A percentile compares a stretch with the other conserved stretches of the same genome.
Evolutionary conservation across 257 asterid species (phyloP).

Genomic region (Fraxinus americana): DNA sequence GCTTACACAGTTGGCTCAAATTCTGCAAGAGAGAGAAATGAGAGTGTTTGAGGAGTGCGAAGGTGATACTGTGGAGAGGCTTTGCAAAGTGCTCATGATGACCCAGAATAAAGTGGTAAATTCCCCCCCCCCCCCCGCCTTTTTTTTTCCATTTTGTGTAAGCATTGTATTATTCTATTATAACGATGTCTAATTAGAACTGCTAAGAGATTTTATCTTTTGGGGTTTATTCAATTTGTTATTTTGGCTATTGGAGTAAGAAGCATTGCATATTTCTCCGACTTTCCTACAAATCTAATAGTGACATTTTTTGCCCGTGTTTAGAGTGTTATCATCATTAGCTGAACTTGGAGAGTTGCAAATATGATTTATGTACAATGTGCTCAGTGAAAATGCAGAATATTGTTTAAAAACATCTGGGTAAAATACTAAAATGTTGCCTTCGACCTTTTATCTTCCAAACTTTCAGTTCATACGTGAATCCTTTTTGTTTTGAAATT

Average conservation of each 20-base stretch:
- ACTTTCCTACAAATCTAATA: too few species aligned
- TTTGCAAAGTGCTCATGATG: conserved; percentile 82
- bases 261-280: too few species aligned
- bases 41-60: conserved; percentile 49
- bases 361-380: background rate
- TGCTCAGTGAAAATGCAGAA: background rate
- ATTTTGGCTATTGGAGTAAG: too few species aligned
- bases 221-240: too few species aligned
- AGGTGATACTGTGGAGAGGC: conserved; percentile 61
- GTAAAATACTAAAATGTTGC: background rate
- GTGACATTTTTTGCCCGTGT: too few species aligned
- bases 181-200: too few species aligned
- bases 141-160: background rate
- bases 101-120: conserved; percentile 61
- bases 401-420: background rate
- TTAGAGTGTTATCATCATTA: background rate
- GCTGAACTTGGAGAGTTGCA: background rate
- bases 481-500: background rate
- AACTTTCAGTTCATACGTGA: too few species aligned
- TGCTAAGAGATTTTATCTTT: too few species aligned
- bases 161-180: background rate
- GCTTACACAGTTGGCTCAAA: conserved; percentile 60
- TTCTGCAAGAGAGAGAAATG: conserved; percentile 62
- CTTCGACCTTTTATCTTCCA: background rate
- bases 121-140: background rate